Conservation (phyloP, 1,284 basidiomycete genomes). For the Ganoderma lucidum region DNA sequence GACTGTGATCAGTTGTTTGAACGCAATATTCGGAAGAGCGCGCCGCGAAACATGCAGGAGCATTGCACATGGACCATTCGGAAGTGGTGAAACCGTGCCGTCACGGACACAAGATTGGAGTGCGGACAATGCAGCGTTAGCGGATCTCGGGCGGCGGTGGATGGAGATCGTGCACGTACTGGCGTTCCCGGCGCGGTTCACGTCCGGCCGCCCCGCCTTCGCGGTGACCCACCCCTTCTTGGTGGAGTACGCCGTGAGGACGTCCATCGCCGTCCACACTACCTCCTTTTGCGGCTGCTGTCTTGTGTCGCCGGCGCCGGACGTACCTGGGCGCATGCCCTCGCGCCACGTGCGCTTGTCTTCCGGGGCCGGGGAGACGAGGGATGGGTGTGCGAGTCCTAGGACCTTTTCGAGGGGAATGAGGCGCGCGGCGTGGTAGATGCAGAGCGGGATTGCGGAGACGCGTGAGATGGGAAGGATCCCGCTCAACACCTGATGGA, state of each 20-base stretch:
- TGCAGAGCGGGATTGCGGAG: constrained; percentile 80
- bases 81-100: background rate
- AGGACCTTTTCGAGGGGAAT: constrained; percentile 84
- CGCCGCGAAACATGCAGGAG: background rate
- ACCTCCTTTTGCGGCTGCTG: constrained; percentile 37
- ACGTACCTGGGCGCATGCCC: constrained; percentile 46
- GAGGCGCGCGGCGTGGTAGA: constrained; percentile 71
- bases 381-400: constrained; percentile 60
- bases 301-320: constrained; percentile 5
- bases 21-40: constrained; percentile 3
- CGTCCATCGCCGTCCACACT: constrained; percentile 82
- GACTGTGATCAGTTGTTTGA: constrained; percentile 52
- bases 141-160: background rate
- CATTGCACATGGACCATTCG: background rate
- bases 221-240: constrained; percentile 88
- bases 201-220: constrained; percentile 87
- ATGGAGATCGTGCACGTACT: constrained; percentile 59
- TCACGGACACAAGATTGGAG: constrained; percentile 9
- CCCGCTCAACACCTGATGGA: constrained; percentile 71
- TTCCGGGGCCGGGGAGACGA: constrained; percentile 46
- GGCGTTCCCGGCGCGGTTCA: constrained; percentile 88
- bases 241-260: constrained; percentile 81
- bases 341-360: constrained; percentile 80
- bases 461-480: constrained; percentile 91
- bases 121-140: background rate